Evolutionary conservation across 2,329 filamentous ascomycete genomes (phyloP), one percentile per base, ranked within the genome.

Genomic region (Cercospora zeina): DNA sequence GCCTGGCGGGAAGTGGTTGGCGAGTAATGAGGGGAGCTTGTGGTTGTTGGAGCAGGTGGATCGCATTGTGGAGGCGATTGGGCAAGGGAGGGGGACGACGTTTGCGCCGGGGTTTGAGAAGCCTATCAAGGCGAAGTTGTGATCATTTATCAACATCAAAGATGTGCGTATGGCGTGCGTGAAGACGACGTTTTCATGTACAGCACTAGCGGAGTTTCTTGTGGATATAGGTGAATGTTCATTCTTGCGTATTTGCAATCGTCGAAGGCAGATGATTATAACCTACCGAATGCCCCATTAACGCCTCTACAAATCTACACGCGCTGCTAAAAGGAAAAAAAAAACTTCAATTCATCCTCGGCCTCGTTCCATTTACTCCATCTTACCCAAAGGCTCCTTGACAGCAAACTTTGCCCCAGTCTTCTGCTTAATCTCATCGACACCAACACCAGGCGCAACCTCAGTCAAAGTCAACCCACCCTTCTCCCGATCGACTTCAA

Each of bases 371-470:
- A n/a, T 62, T 51, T 70, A 72, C 62, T 73, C 78, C 79, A 84
- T 83, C 2, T 76, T 77, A 67, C 81, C 81, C 49, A 90, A 59
- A 30, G 85, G 74, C 34, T 85, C 79, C 0, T 85, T 85, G 47
- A 91, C 83, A 4, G 75, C 73, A 72, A 91, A 92, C 39, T 82
- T 74, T 0, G 89, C 89, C 57, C 85, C 87, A 1, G 89, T 92
- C 80, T 90, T 90, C 67, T 79, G 78, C 77, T 78, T 83, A 2
- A 92, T 82, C 64, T 89, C 85, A 33, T 91, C 87, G 1, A 91
- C 81, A 11, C 82, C 81, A 0, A 90, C 85, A 0, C 86, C 87
- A 1, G 87, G 85, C 1, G 89, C 89, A 14, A 90, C 74, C 76
- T 92, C 89, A 0, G 87, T 89, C 54, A 92, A 78, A 0, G 86